A percentile compares a stretch with the other conserved stretches of the same genome.
phyloP scores from a whole-genome alignment of 139 green algal genomes.

The Chlamydomonas eustigma region DNA sequence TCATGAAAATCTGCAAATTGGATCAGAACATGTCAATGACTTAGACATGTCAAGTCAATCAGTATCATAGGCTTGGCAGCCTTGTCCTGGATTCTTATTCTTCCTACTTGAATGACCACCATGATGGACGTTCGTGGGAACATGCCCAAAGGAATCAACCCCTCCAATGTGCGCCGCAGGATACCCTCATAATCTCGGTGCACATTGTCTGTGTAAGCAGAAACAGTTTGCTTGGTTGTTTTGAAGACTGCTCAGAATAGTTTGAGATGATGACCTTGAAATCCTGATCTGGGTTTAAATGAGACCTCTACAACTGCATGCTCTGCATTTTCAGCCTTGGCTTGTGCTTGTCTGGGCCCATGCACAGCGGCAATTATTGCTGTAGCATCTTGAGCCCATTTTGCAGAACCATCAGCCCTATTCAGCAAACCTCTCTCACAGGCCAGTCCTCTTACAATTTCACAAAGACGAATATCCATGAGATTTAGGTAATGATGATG shows the following conservation, averaged over 20 bases:
- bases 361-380: conserved; percentile 60
- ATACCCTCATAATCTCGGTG: conserved; percentile 48
- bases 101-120: conserved; percentile 53
- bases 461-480: neutral
- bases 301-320: conserved; percentile 56
- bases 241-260: neutral
- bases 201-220: conserved; percentile 18
- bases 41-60: too few species aligned
- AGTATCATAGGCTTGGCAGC: too few species aligned
- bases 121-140: conserved; percentile 51
- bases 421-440: conserved; percentile 55
- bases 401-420: conserved; percentile 60
- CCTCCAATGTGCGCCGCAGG: conserved; percentile 41
- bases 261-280: conserved; percentile 38
- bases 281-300: conserved; percentile 45
- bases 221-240: neutral
- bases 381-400: conserved; percentile 55
- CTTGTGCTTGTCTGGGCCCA: conserved; percentile 42
- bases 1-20: too few species aligned
- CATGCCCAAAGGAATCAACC: conserved; percentile 34
- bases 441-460: conserved; percentile 17
- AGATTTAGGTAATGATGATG: neutral
- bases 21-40: too few species aligned
- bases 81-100: too few species aligned
- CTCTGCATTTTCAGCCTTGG: conserved; percentile 54